Evolutionary conservation across 345 rosid species (phyloP), one percentile per base, ranked within the genome.

Genomic region (Arabidopsis suecica): DNA sequence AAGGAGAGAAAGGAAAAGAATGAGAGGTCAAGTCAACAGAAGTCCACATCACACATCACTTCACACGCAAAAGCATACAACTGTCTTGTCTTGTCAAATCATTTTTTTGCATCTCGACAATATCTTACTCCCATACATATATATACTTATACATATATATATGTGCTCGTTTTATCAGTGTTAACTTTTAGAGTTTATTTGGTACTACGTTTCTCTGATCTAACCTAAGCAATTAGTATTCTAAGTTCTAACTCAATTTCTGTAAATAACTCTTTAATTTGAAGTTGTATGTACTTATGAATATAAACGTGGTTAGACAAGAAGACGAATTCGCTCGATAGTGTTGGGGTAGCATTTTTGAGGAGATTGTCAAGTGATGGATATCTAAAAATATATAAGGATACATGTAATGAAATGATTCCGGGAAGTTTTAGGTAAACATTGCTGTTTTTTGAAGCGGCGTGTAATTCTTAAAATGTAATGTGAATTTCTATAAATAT

Each of bases 31-130:
- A 78, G 72, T 78, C 81, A 78, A 64, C 60, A 54, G 14, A 61
- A 48, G 69, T 76, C 69, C 7, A 76, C 81, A 78, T 78, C 81
- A 78, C 57, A 78, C 57, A 54, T 78, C 81, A 71, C 61, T 64
- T 71, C 76, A 28, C 67, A 78, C 65, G 54, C 79, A 75, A 59
- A 63, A 71, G 71, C 49, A 77, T 77, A 71, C 53, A 30, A 48
- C 25, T 53, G 76, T 65, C 81, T 65, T 71, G 81, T 77, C 81
- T 58, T 71, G 81, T 78, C 81, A 78, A 71, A 78, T 78, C 77
- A 71, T 71, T 68, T 65, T 71, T 68, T 65, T 58, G 63, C 50
- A 48, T 57, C 73, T 50, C 67, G 41, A 71, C 73, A 78, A 78
- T 42, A 76, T 54, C 65, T 76, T 56, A 61, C 65, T 76, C 70